A percentile compares a stretch with the other conserved stretches of the same genome.
These are phyloP conservation scores for Nepenthes gracilis DNA, from an alignment of 148 eudicot genomes.

Conservation along the genomic window DNA sequence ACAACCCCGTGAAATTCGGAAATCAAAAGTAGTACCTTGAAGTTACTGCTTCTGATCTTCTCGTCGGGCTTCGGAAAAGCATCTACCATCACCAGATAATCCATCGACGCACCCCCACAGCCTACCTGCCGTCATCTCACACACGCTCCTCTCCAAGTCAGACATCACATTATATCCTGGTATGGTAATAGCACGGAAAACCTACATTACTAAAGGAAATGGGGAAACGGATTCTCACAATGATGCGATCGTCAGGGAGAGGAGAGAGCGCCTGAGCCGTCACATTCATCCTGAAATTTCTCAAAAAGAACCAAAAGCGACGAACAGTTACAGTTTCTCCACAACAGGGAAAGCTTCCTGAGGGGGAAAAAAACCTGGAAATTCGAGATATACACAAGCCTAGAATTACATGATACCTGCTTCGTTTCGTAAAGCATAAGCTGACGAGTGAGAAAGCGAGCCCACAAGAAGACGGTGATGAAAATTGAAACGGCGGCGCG, in stretches of 20 bases:
- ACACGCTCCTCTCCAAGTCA: background rate
- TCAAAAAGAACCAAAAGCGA: too few species aligned
- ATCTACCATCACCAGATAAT: conserved; percentile 29
- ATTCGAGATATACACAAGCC: too few species aligned
- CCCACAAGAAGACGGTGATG: too few species aligned
- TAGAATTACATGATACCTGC: too few species aligned
- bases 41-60: conserved; percentile 18
- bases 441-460: too few species aligned
- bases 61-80: conserved; percentile 28
- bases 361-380: too few species aligned
- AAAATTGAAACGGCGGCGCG: too few species aligned
- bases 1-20: background rate
- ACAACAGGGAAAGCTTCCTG: too few species aligned
- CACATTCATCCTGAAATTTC: too few species aligned
- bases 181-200: background rate
- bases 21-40: conserved; percentile 13
- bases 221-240: conserved; percentile 7
- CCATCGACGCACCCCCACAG: conserved; percentile 32
- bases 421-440: too few species aligned
- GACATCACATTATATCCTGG: too few species aligned
- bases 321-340: too few species aligned
- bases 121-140: conserved; percentile 18
- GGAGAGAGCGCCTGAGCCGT: conserved; percentile 3
- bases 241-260: conserved; percentile 7
- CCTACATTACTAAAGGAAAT: background rate